Conservation (phyloP, 176 grass and related monocot genomes). For the Cymbopogon citratus region DNA sequence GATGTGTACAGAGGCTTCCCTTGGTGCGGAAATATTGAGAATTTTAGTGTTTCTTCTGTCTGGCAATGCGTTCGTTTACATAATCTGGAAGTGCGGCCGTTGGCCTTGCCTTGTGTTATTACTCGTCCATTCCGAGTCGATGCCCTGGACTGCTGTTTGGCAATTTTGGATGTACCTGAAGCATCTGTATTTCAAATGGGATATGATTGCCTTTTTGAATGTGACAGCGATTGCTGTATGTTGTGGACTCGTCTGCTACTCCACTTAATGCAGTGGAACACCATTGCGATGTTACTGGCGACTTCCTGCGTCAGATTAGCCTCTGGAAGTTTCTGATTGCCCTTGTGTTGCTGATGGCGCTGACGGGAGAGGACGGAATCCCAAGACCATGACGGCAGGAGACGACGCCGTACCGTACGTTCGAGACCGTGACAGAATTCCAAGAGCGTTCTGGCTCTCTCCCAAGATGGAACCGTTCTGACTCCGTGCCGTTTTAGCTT, state of each 20-base stretch:
- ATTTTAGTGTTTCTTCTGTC: background rate
- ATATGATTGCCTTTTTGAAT: background rate
- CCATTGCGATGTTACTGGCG: background rate
- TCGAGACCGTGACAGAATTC: too few species aligned
- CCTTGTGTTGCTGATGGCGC: too few species aligned
- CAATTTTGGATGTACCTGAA: too few species aligned
- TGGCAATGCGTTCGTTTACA: background rate
- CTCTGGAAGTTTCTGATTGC: too few species aligned
- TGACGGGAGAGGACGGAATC: too few species aligned
- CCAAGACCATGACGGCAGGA: too few species aligned
- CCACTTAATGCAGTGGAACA: background rate
- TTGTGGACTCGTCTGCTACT: background rate
- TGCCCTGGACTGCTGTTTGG: too few species aligned
- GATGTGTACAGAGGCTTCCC: conserved; percentile 2
- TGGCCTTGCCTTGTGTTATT: background rate
- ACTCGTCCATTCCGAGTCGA: too few species aligned
- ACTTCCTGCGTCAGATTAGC: background rate
- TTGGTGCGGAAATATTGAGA: background rate
- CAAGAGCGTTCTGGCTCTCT: too few species aligned
- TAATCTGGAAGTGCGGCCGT: background rate
- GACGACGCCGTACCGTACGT: too few species aligned
- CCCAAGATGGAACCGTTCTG: too few species aligned
- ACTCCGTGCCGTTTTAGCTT: too few species aligned
- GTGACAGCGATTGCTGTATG: background rate
- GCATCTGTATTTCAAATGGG: background rate